Conservation (phyloP, 495 filamentous ascomycete genomes). For the Tuber borchii region DNA sequence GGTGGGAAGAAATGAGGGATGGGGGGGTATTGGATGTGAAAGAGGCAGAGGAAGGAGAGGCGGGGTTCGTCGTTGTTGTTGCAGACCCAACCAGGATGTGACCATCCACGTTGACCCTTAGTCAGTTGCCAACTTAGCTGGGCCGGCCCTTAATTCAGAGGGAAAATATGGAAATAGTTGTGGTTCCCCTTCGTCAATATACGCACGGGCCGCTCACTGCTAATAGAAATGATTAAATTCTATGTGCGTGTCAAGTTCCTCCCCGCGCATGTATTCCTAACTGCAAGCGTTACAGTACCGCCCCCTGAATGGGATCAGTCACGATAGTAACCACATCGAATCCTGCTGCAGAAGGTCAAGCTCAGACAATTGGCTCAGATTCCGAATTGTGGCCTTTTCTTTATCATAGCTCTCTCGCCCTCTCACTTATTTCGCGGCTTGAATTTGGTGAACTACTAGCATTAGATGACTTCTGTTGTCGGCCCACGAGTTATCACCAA, state of each 20-base stretch:
- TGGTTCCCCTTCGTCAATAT: neutral
- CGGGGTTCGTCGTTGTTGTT: constrained; percentile 25
- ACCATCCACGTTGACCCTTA: neutral
- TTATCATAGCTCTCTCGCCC: neutral
- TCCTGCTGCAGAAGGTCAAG: neutral
- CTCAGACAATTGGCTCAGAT: neutral
- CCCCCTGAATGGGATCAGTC: neutral
- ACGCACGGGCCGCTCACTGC: neutral
- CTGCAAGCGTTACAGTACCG: neutral
- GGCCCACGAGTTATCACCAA: neutral
- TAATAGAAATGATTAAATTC: neutral
- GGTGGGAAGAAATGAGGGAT: constrained; percentile 2
- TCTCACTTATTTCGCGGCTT: neutral
- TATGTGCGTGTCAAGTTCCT: neutral
- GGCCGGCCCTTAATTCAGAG: neutral
- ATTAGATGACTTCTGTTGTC: neutral
- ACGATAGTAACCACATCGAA: neutral
- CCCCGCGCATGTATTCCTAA: neutral
- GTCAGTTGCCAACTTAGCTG: neutral
- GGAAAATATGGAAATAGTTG: neutral
- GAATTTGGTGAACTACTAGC: neutral
- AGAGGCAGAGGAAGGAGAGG: constrained; percentile 13
- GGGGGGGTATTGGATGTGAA: constrained; percentile 11
- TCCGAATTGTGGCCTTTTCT: constrained; percentile 1
- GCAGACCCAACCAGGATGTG: neutral